phyloP scores from a whole-genome alignment of 1,284 basidiomycete species.

The Phellinidium pouzarii region DNA sequence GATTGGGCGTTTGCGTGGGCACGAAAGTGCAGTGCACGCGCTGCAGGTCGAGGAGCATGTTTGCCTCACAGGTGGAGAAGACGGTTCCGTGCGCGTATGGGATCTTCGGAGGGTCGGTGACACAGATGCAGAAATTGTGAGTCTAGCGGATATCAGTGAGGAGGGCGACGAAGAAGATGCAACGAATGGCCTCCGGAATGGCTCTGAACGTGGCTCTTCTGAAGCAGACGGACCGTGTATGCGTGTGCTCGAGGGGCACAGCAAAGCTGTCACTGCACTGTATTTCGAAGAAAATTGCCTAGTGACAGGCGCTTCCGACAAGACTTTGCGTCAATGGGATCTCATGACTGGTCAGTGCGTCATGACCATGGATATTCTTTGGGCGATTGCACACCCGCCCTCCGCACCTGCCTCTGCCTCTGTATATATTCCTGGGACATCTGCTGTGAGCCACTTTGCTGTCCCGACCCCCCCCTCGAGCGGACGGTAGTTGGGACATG shows the following conservation, averaged over 20 bases:
- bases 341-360: slow-evolving; percentile 95
- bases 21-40: slow-evolving; percentile 58
- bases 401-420: slow-evolving; percentile 32
- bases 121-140: slow-evolving; percentile 46
- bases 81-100: slow-evolving; percentile 83
- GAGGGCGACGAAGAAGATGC: slow-evolving; percentile 56
- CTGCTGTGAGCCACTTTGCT: slow-evolving; percentile 62
- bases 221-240: slow-evolving; percentile 49
- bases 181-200: slow-evolving; percentile 29
- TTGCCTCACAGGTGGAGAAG: slow-evolving; percentile 86
- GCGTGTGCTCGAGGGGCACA: slow-evolving; percentile 84
- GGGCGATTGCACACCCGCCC: slow-evolving; percentile 95
- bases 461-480: slow-evolving; percentile 82
- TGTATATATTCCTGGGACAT: slow-evolving; percentile 40
- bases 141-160: slow-evolving; percentile 48
- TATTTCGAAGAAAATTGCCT: slow-evolving; percentile 95
- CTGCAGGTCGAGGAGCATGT: slow-evolving; percentile 91
- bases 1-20: slow-evolving; percentile 41
- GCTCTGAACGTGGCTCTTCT: slow-evolving; percentile 22
- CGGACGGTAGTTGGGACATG: slow-evolving; percentile 90
- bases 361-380: slow-evolving; percentile 99
- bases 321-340: slow-evolving; percentile 98
- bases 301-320: slow-evolving; percentile 96
- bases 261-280: slow-evolving; percentile 84
- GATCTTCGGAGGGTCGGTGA: slow-evolving; percentile 78